A percentile compares a stretch with the other conserved stretches of the same genome.
phyloP scores from a whole-genome alignment of 352 stramenopile genomes.

The Phytophthora meadii region DNA sequence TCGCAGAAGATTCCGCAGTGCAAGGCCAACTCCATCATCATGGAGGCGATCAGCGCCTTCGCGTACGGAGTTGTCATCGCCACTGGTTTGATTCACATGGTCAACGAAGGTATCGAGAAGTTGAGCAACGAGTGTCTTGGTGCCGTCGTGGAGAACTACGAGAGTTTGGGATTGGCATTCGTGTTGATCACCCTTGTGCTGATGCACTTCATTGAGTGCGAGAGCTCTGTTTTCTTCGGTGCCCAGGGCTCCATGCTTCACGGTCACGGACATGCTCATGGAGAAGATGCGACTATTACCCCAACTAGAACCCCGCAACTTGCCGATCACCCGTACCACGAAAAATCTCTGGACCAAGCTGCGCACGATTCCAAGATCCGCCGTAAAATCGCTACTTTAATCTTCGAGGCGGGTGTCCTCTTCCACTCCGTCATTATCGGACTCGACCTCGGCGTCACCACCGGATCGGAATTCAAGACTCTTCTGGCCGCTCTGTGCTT shows the following conservation, averaged over 20 bases:
- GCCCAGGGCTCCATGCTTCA: constrained; percentile 32
- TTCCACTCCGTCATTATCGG: constrained; percentile 81
- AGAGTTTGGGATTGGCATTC: constrained; percentile 55
- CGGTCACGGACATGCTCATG: constrained; percentile 44
- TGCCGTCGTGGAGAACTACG: constrained; percentile 58
- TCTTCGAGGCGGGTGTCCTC: constrained; percentile 65
- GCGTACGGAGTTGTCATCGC: constrained; percentile 72
- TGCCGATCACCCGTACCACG: constrained; percentile 28
- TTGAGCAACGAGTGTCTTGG: constrained; percentile 68
- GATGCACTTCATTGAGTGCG: constrained; percentile 77
- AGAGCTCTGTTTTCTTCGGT: constrained; percentile 64
- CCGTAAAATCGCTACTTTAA: constrained; percentile 50
- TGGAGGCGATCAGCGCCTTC: constrained; percentile 65
- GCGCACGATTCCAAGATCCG: constrained; percentile 27
- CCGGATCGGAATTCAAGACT: constrained; percentile 57
- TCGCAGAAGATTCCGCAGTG: constrained; percentile 43
- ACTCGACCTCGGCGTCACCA: constrained; percentile 62
- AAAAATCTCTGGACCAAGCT: constrained; percentile 12
- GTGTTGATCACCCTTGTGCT: constrained; percentile 64
- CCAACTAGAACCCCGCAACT: constrained; percentile 17
- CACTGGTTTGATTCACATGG: constrained; percentile 82
- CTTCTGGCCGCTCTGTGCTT: constrained; percentile 72
- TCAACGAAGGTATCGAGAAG: constrained; percentile 64
- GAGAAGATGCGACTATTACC: constrained; percentile 13
- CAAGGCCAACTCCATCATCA: constrained; percentile 45